phyloP scores from a whole-genome alignment of 768 basidiomycete species.

The Dacryopinax primogenitus region DNA sequence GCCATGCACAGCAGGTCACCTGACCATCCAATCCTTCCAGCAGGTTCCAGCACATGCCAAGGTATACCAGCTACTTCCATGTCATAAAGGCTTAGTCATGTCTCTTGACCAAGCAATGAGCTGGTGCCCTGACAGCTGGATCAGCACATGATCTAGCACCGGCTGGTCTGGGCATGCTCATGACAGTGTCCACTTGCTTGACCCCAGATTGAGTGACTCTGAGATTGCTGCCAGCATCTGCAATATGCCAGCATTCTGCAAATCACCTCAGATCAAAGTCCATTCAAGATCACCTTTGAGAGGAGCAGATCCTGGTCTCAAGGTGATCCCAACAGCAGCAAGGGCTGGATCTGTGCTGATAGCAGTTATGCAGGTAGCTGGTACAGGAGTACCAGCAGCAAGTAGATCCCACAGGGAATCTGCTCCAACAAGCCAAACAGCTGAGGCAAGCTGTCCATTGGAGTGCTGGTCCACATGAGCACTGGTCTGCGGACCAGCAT shows the following conservation, averaged over 20 bases:
- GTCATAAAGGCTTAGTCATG: no score
- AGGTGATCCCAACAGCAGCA: background rate
- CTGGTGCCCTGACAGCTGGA: no score
- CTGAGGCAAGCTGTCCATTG: conserved; percentile 27
- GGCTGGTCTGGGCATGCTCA: no score
- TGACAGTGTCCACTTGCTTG: background rate
- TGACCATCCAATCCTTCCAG: no score
- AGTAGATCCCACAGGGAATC: background rate
- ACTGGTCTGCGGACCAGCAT: conserved; percentile 33
- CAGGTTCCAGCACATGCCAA: no score
- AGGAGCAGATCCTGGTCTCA: background rate
- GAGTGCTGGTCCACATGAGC: conserved; percentile 34
- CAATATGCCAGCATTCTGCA: background rate
- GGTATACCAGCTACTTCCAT: no score
- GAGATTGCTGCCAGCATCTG: background rate
- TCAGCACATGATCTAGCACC: no score
- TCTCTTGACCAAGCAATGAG: no score
- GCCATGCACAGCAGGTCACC: no score
- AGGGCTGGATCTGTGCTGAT: background rate
- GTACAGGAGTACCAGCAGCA: background rate
- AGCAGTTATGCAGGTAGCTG: background rate
- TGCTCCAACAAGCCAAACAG: conserved; percentile 17
- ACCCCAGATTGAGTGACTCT: background rate
- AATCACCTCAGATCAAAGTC: background rate
- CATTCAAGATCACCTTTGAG: background rate